A percentile compares a stretch with the other conserved stretches of the same genome.
These are phyloP conservation scores for Mortierella sp. DNA, from an alignment of 371 early-diverging fungal species.

Conservation along the genomic window DNA sequence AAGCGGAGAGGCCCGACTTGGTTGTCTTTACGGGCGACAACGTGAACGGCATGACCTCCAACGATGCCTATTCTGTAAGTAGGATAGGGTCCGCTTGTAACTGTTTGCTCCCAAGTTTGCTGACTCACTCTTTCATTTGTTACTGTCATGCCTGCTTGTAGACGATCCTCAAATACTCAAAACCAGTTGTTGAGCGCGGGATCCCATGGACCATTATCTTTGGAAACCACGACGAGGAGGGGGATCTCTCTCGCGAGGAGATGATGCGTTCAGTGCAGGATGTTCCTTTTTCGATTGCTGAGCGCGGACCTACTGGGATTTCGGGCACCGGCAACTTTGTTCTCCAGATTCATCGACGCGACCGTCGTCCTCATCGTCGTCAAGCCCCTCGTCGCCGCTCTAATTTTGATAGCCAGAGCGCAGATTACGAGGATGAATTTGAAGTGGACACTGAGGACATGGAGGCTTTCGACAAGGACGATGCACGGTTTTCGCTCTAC, in stretches of 20 bases:
- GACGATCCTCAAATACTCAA: slow-evolving; percentile 64
- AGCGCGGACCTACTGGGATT: slow-evolving; percentile 61
- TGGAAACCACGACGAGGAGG: slow-evolving; percentile 71
- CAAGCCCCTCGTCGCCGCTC: not conserved
- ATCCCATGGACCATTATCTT: slow-evolving; percentile 71
- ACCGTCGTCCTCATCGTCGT: slow-evolving; percentile 1
- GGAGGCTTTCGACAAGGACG: not conserved
- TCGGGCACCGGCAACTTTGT: slow-evolving; percentile 68
- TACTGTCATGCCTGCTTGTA: not conserved
- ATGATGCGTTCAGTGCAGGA: slow-evolving; percentile 61
- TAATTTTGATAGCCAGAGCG: not conserved
- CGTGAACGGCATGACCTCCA: slow-evolving; percentile 60
- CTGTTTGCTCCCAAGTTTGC: not conserved
- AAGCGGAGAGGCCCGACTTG: slow-evolving; percentile 65
- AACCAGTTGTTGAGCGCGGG: slow-evolving; percentile 61
- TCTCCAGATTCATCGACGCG: slow-evolving; percentile 48
- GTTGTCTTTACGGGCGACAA: slow-evolving; percentile 73
- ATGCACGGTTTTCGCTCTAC: slow-evolving; percentile 62
- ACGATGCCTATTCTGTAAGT: slow-evolving; percentile 53
- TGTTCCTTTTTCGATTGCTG: slow-evolving; percentile 63
- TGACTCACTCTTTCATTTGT: not conserved
- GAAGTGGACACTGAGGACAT: not conserved
- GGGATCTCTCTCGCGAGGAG: slow-evolving; percentile 65
- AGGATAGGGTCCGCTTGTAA: not conserved
- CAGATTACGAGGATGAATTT: not conserved